Evolutionary conservation across 495 filamentous ascomycete species (phyloP), one percentile per base, ranked within the genome.

Genomic region (Coniosporium apollinis): DNA sequence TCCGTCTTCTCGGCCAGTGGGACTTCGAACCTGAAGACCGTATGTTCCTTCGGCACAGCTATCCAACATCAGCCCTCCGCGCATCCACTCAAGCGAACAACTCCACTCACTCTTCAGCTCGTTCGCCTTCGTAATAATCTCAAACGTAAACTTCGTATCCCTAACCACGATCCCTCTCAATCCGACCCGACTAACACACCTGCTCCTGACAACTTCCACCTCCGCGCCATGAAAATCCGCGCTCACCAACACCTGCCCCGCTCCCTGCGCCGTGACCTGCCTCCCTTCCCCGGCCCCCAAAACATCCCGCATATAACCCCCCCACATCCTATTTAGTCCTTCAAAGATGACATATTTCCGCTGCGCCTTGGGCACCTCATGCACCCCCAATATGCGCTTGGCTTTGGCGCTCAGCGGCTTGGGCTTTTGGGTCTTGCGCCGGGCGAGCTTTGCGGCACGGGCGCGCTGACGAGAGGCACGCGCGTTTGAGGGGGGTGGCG

Each of bases 141-240:
- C 77, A 60, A 94, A 89, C 8, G 74, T 72, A 53, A 79, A 83
- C 54, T 76, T 84, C 20, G 79, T 74, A 61, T 97, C 89, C 51
- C 81, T 74, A 14, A 92, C 69, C 46, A 94, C 80, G 49, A 94
- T 84, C 10, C 89, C 89, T 45, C 59, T 70, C 29, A 84, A 48
- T 0, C 89, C 87, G 3, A 97, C 89, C 36, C 86, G 60, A 28
- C 78, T 72, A 28, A 76, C 70, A 61, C 82, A 93, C 33, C 70
- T 50, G 54, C 81, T 82, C 39, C 86, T 58, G 39, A 87, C 79
- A 20, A 96, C 79, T 65, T 84, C 75, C 10, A 94, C 52, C 52
- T 74, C 60, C 13, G 87, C 85, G 0, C 89, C 89, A 54, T 94
- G 89, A 46, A 76, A 91, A 55, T 97, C 89, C 24, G 83, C 83